Evolutionary conservation across 148 eudicot genomes (phyloP).

Genomic region (Amaranthus cruentus): DNA sequence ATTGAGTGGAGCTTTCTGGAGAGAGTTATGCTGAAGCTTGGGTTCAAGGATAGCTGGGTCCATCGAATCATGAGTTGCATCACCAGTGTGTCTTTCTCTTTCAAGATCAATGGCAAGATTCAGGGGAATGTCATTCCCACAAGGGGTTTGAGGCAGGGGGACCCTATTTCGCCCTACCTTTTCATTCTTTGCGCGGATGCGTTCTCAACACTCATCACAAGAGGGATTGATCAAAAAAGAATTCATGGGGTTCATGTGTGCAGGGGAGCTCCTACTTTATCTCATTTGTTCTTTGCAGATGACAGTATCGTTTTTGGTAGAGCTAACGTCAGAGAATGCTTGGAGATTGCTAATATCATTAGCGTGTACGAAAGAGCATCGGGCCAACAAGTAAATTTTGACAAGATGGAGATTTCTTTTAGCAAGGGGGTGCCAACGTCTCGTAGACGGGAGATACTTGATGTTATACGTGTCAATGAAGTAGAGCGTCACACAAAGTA

Average conservation of each 20-base stretch:
- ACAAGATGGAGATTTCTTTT: background rate
- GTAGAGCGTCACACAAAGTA: background rate
- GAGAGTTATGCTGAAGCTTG: background rate
- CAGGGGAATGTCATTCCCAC: background rate
- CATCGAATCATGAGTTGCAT: background rate
- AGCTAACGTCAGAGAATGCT: background rate
- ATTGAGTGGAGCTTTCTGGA: background rate
- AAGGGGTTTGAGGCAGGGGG: background rate
- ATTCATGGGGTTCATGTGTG: background rate
- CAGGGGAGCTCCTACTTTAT: background rate
- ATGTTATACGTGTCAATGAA: background rate
- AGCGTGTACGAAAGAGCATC: background rate
- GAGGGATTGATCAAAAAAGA: background rate
- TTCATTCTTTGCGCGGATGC: background rate
- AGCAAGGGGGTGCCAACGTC: background rate
- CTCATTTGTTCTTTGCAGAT: background rate
- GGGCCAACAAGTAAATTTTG: background rate
- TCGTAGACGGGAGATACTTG: background rate
- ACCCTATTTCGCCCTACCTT: background rate
- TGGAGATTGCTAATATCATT: background rate
- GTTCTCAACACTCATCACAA: background rate
- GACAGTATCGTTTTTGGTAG: background rate
- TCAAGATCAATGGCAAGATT: background rate
- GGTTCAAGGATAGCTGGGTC: background rate
- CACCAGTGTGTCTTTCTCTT: background rate